Conservation (phyloP, 163 green algal genomes). For the Volvox carteri region DNA sequence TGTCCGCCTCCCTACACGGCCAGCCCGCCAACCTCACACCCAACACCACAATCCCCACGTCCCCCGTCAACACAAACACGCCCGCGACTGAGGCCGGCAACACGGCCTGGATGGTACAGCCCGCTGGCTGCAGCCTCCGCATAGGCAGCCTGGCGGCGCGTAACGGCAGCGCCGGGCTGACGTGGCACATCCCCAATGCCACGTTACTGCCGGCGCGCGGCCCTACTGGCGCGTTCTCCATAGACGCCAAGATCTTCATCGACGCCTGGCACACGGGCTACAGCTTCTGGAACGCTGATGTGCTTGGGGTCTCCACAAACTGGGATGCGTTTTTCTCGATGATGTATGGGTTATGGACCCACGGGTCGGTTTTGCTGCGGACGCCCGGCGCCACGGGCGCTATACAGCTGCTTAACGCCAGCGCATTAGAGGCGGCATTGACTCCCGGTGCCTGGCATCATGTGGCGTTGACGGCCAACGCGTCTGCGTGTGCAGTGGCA, state of each 20-base stretch:
- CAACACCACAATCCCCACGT: not conserved
- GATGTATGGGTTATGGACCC: not conserved
- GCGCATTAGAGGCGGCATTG: not conserved
- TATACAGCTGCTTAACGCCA: slow-evolving; percentile 15
- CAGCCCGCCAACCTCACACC: not conserved
- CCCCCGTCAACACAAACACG: not conserved
- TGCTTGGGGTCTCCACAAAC: slow-evolving; percentile 29
- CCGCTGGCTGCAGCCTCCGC: slow-evolving; percentile 48
- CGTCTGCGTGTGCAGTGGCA: slow-evolving; percentile 25
- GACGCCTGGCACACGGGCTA: slow-evolving; percentile 38
- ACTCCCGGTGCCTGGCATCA: slow-evolving; percentile 33
- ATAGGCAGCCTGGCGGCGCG: not conserved
- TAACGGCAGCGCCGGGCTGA: slow-evolving; percentile 6
- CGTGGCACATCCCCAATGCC: not conserved
- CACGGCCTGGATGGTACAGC: slow-evolving; percentile 24
- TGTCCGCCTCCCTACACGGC: not conserved
- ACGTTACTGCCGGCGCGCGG: not conserved
- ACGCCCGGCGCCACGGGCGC: not conserved
- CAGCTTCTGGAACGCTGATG: slow-evolving; percentile 35
- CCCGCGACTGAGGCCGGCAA: not conserved
- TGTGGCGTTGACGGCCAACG: slow-evolving; percentile 37
- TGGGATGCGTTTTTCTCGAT: slow-evolving; percentile 39
- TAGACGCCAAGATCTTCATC: slow-evolving; percentile 52
- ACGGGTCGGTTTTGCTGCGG: not conserved
- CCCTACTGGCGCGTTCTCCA: not conserved